Conservation (phyloP, 305 asterid species). For the Petunia hybrid region DNA sequence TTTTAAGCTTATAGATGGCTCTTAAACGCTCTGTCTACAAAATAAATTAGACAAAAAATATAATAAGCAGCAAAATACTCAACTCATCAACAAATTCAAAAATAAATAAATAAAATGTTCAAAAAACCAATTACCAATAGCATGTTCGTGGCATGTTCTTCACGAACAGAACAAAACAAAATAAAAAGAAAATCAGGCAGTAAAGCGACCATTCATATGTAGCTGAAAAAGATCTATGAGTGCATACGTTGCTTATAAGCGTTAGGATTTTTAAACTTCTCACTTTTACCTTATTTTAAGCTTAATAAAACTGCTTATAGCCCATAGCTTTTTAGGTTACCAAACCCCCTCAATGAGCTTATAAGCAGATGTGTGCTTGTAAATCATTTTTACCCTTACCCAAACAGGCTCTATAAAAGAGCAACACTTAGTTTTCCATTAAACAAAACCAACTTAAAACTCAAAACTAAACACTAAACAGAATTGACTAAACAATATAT, state of each 20-base stretch:
- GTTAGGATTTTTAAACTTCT: too few relatives aligned
- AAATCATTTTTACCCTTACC: too few relatives aligned
- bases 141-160: neutral
- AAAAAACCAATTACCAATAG: conserved; percentile 1
- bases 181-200: conserved; percentile 6
- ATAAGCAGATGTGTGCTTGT: too few relatives aligned
- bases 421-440: neutral
- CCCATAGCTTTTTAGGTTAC: too few relatives aligned
- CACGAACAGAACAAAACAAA: neutral
- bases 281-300: too few relatives aligned
- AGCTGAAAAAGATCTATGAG: neutral
- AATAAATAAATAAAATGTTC: conserved; percentile 20
- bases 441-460: neutral
- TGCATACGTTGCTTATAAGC: too few relatives aligned
- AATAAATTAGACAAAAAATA: neutral
- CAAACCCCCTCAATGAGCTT: too few relatives aligned
- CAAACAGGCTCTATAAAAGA: neutral
- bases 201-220: neutral
- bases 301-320: too few relatives aligned
- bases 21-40: too few relatives aligned
- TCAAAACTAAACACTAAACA: too few relatives aligned
- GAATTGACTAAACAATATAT: neutral
- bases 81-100: conserved; percentile 16
- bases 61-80: conserved; percentile 24
- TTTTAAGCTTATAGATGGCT: too few relatives aligned